Evolutionary conservation across 148 eudicot genomes (phyloP).

Genomic region (Dianthus caryophyllus): DNA sequence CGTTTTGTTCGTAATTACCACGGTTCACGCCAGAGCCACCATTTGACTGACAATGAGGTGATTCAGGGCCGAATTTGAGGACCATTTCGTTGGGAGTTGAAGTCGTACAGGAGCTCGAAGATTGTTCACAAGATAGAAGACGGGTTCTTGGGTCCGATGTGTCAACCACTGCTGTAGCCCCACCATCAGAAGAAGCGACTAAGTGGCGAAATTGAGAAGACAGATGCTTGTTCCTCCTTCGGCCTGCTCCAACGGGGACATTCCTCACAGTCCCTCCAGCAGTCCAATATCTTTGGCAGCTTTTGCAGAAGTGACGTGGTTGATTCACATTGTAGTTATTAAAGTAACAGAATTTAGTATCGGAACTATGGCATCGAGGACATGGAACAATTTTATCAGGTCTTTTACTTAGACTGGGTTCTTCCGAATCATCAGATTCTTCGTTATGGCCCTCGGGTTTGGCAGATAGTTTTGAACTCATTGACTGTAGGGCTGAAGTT

Average conservation of each 20-base stretch:
- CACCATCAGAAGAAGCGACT: conserved; percentile 20
- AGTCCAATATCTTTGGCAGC: conserved; percentile 35
- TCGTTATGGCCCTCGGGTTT: conserved; percentile 20
- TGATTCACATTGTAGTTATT: conserved; percentile 33
- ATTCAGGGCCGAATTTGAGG: conserved; percentile 25
- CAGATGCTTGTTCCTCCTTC: conserved; percentile 40
- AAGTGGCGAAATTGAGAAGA: conserved; percentile 33
- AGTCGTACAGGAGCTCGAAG: conserved; percentile 18
- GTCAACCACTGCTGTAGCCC: conserved; percentile 17
- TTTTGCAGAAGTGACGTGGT: conserved; percentile 32
- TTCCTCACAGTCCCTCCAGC: conserved; percentile 43
- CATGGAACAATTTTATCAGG: conserved; percentile 47
- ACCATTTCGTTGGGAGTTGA: conserved; percentile 26
- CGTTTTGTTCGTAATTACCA: not conserved
- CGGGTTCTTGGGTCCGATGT: conserved; percentile 19
- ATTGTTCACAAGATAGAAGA: conserved; percentile 21
- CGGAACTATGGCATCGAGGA: conserved; percentile 44
- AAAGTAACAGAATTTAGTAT: conserved; percentile 41
- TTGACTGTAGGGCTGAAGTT: not conserved
- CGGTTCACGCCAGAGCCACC: conserved; percentile 1
- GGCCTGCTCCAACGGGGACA: conserved; percentile 46
- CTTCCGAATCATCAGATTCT: conserved; percentile 21
- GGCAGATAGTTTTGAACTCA: not conserved
- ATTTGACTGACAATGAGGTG: conserved; percentile 23
- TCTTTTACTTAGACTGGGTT: conserved; percentile 24